Evolutionary conservation across 352 stramenopile genomes (phyloP).

Genomic region (Phytophthora brassicae): DNA sequence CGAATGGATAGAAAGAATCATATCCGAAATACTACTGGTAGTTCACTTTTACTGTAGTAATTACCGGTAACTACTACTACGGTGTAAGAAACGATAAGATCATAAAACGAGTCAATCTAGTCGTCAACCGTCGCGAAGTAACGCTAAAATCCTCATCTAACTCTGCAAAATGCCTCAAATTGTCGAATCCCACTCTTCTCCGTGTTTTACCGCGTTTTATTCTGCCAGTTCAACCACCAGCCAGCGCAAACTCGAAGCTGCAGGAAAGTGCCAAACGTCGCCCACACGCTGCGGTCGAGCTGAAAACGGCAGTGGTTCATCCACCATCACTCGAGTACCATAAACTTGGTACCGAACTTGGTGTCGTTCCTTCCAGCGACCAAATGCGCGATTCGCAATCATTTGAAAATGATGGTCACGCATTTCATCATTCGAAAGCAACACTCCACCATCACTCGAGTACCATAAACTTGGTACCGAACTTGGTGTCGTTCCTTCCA

Average conservation of each 20-base stretch:
- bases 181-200: not conserved
- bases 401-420: conserved; percentile 99
- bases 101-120: not conserved
- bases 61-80: too few species aligned
- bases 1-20: too few species aligned
- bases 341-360: conserved; percentile 91
- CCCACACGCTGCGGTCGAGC: conserved; percentile 56
- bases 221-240: not conserved
- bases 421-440: conserved; percentile 99
- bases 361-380: conserved; percentile 97
- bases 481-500: conserved; percentile 98
- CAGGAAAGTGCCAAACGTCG: conserved; percentile 72
- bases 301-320: conserved; percentile 68
- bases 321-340: conserved; percentile 40
- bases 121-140: too few species aligned
- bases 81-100: too few species aligned
- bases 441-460: conserved; percentile 41
- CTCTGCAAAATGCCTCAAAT: too few species aligned
- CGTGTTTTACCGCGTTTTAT: conserved; percentile 1
- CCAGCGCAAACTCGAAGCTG: not conserved
- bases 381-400: conserved; percentile 94
- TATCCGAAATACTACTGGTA: too few species aligned
- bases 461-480: conserved; percentile 83
- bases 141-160: too few species aligned
- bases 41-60: too few species aligned